Base-by-base conservation (phyloP, 83 land plant species). In the Larix sibirica region DNA sequence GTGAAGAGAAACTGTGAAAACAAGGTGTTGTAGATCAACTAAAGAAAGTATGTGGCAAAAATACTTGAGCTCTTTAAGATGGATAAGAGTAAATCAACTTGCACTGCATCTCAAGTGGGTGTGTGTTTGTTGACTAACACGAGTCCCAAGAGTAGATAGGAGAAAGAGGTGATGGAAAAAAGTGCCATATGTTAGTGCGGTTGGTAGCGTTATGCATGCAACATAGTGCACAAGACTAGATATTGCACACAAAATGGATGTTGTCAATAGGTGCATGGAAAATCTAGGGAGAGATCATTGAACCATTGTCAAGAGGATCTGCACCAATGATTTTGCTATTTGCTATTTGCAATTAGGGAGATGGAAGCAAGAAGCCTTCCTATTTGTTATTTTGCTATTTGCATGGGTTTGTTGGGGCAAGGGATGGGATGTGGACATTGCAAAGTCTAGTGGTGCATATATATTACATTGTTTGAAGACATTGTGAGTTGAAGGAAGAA, bases 201-300 rank as follows among this genome's bases (percentile, higher is more conserved):
- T 81, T 42, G 73, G 66, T n/a, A 79, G 66, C 17, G 9, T 60
- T 18, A 79, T 62, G 69, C 8, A 65, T 65, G 33, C 69, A 6
- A 81, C 40, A 73, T 36, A 65, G 6, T 66, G 82, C 23, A 81
- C 73, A 31, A 81, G 82, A 44, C 23, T 21, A 65, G 47, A 62
- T 65, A 62, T 81, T 62, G 75, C 82, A 17, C 6, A 63, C 3
- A 38, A 1, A 16, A 10, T 81, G 36, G 82, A 73, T 24, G 58
- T 65, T 33, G 7, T 36, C 4, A 18, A 73, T 14, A 62, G 82
- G 23, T 81, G 14, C 42, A 33, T 65, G 10, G 18, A 4, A 8
- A 24, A 65, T 26, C 24, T 2, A 6, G 31, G 31, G 28, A 65
- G 24, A 12, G 31, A 65, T 65, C 28, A 9, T 8, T 47, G 50